Evolutionary conservation across 2,329 filamentous ascomycete species (phyloP), one percentile per base, ranked within the genome.

Genomic region (Colletotrichum lini): DNA sequence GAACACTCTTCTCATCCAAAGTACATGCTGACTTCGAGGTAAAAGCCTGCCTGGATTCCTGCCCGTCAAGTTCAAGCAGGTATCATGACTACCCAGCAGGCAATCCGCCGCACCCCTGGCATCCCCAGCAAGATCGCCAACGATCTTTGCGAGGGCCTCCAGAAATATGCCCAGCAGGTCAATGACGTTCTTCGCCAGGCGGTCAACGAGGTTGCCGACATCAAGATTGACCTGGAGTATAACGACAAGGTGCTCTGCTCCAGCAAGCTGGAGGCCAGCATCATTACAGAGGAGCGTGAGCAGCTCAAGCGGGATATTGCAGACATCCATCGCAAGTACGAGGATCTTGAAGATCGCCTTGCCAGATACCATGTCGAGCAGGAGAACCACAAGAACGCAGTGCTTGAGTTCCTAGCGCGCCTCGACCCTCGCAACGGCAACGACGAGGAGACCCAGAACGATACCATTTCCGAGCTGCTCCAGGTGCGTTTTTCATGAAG

Each of bases 141-240:
- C 23, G 59, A 73, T 40, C 64, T 74, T 30, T 74, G 73, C 18
- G 60, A 72, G 2, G 67, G 67, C 9, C 67, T 74, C n/a, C 68
- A 70, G 49, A 63, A 61, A 38, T 79, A 81, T 63, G 68, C 74
- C 9, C 78, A 80, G 35, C 77, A 73, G 18, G 75, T 84, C 47
- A 75, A 76, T 61, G 76, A 78, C 49, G 62, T 70, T 18, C 65
- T 74, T 45, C 73, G 73, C 3, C 71, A 73, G 49, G 72, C 65
- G 15, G 69, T 74, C 53, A 72, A 73, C 16, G 73, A 74, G 47
- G 67, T 72, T 30, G 65, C 73, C 12, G 73, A 74, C n/a, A 60
- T 83, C 2, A 75, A 77, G 18, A 75, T 75, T 5, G 78, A 82
- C 54, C 69, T 83, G 5, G 72, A 74, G 23, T 82, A 82, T 74